Conservation (phyloP, 345 rosid genomes). For the Corchorus capsularis region DNA sequence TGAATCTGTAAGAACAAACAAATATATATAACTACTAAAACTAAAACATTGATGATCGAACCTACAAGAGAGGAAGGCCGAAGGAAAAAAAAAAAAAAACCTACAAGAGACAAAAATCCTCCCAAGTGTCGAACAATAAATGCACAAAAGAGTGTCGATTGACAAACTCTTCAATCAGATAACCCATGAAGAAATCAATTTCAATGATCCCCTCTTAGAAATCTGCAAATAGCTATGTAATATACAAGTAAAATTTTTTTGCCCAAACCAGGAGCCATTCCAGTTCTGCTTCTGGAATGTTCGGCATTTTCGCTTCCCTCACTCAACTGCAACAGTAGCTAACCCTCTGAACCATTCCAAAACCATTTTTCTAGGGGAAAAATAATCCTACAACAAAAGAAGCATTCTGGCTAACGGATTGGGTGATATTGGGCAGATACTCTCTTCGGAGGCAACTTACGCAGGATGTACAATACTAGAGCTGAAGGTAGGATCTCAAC, state of each 20-base stretch:
- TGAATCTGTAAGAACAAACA: not conserved
- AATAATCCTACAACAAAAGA: conserved; percentile 14
- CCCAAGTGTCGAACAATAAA: not conserved
- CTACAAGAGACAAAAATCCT: not conserved
- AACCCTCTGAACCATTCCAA: conserved; percentile 18
- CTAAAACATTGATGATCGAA: not conserved
- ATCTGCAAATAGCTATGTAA: conserved; percentile 25
- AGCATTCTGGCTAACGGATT: conserved; percentile 49
- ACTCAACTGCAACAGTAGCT: conserved; percentile 7
- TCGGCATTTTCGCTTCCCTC: not conserved
- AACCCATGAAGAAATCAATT: conserved; percentile 23
- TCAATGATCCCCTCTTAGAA: conserved; percentile 17
- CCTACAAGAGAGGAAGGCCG: too few species aligned
- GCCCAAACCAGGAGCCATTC: conserved; percentile 32
- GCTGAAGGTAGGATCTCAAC: conserved; percentile 98
- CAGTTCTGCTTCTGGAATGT: conserved; percentile 2
- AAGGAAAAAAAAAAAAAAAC: not conserved
- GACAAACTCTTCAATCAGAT: conserved; percentile 13
- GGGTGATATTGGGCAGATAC: conserved; percentile 92
- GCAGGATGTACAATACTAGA: conserved; percentile 82
- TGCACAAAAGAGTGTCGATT: not conserved
- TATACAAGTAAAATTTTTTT: conserved; percentile 27
- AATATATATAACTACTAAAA: not conserved
- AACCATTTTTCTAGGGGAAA: conserved; percentile 12
- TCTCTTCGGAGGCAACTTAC: conserved; percentile 95